Base-by-base conservation (phyloP, 352 stramenopile genomes). In the Globisporangium recalcitrans region DNA sequence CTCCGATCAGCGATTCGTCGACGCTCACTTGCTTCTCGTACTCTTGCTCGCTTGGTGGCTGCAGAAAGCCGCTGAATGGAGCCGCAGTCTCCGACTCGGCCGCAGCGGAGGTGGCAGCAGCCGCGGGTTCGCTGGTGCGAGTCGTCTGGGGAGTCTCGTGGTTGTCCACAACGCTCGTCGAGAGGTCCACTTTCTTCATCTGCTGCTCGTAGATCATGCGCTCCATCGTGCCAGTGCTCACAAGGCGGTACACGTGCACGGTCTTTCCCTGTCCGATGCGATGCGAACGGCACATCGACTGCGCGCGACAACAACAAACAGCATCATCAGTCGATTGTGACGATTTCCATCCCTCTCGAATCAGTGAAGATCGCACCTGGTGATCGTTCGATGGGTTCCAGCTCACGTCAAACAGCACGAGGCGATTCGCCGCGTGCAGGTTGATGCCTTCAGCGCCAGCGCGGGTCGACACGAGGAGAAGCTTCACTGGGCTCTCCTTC, bases 201-300 rank as follows among this genome's bases (percentile, higher is more conserved):
- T 97, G 89, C 68, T 95, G 88, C 59, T 93, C 80, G 69, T 95
- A 96, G 59, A 97, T 95, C 73, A 91, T 95, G 31, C 91, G 80
- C 75, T 98, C 92, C 73, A 98, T 96, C 16, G 92, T 97, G 19
- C 89, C 90, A 19, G 87, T 91, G 56, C 88, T 91, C 40, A 98
- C 90, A 26, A 98, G 82, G n/a, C 90, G 72, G 64, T 98, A 98
- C 29, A 98, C 89, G 46, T 95, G 87, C 21, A 97, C 91, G 21
- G 80, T 80, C 67, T 97, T 97, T 4, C 70, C 75, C 63, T 94
- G 85, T 26, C 91, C 91, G 54, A 97, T 96, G 26, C 91, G 89
- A 59, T 97, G 92, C 34, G 82, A 96, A 40, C 91, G 86, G 63
- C 90, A 97, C 90, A 97, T 97, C 21, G 89, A 92, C 81, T 97